These are phyloP conservation scores for Umbelopsis sp. DNA, from an alignment of 192 early-diverging fungal genomes.

Conservation along the genomic window DNA sequence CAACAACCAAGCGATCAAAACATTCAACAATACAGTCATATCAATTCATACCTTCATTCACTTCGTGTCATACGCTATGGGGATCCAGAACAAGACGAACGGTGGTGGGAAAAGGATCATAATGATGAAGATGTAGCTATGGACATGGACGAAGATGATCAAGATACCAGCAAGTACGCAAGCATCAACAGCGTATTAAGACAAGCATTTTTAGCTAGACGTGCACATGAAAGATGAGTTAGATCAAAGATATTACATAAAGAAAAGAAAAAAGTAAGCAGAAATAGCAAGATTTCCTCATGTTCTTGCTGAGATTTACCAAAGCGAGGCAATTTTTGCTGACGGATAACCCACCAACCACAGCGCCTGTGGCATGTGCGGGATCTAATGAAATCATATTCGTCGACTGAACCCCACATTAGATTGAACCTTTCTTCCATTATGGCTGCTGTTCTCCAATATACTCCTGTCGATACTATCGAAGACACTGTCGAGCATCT, in stretches of 20 bases:
- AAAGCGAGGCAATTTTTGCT: neutral
- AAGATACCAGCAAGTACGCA: neutral
- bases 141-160: neutral
- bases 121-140: neutral
- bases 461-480: constrained; percentile 47
- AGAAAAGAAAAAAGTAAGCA: too few relatives aligned
- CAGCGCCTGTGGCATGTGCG: neutral
- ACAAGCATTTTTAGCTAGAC: constrained; percentile 28
- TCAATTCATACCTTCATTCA: constrained; percentile 27
- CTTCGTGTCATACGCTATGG: constrained; percentile 25
- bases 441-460: constrained; percentile 26
- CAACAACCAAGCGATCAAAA: neutral
- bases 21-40: constrained; percentile 18
- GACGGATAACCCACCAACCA: neutral
- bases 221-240: neutral
- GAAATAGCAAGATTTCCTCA: too few relatives aligned
- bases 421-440: neutral
- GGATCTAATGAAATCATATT: neutral
- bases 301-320: neutral
- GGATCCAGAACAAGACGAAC: constrained; percentile 25
- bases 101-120: constrained; percentile 19
- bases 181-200: constrained; percentile 26
- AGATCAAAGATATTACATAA: neutral
- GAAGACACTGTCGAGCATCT: constrained; percentile 41
- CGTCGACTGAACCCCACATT: neutral